Percentiles rank a stretch among this genome's conserved stretches.
Conservation (phyloP, 257 asterid species). For the Gentiana macrophylla region DNA sequence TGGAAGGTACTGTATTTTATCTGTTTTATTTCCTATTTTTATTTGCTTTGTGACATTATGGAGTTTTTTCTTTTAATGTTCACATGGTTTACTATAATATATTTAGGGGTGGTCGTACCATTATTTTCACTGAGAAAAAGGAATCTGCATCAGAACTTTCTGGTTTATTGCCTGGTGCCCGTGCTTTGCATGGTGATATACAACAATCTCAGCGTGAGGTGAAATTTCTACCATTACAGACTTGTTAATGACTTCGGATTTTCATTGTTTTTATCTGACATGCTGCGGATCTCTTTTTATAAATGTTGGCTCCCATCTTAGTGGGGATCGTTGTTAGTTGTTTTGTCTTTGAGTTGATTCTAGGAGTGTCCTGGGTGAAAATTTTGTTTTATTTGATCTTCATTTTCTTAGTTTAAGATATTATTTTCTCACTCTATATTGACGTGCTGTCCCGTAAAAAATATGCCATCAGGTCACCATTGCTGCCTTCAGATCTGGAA, state of each 20-base stretch:
- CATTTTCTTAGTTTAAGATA: too few species aligned
- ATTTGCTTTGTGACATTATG: background rate
- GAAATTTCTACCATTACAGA: background rate
- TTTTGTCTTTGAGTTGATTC: too few species aligned
- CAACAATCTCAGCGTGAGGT: constrained; percentile 98
- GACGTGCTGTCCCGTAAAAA: too few species aligned
- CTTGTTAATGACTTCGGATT: too few species aligned
- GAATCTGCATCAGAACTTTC: constrained; percentile 84
- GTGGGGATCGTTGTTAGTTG: too few species aligned
- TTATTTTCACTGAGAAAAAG: constrained; percentile 88
- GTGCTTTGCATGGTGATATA: constrained; percentile 96
- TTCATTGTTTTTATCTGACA: background rate
- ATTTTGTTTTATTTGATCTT: too few species aligned
- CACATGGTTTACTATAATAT: constrained; percentile 2
- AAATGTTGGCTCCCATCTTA: too few species aligned
- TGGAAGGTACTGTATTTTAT: constrained; percentile 50
- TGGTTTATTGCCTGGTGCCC: constrained; percentile 87
- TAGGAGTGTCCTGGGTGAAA: too few species aligned
- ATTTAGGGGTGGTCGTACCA: constrained; percentile 87
- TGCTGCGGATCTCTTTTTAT: too few species aligned
- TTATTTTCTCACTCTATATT: too few species aligned
- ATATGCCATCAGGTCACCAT: constrained; percentile 57
- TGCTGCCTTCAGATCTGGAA: constrained; percentile 81
- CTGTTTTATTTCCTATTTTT: background rate
- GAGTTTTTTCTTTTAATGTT: background rate